Conservation (phyloP, 768 basidiomycete species). For the Mycena epipterygia region DNA sequence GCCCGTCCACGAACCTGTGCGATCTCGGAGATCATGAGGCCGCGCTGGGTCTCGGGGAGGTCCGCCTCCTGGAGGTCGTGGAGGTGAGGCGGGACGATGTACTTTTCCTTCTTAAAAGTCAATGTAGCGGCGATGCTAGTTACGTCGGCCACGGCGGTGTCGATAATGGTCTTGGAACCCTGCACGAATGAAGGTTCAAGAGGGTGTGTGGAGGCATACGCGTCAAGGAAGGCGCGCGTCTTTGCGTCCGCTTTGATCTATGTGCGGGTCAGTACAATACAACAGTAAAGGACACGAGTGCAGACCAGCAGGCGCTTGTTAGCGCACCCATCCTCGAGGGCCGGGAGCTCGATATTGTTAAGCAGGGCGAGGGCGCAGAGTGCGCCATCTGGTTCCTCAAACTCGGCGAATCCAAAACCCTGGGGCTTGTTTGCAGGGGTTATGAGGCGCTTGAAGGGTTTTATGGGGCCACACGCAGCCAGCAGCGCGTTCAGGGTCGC, state of each 20-base stretch:
- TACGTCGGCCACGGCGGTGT: slow-evolving; percentile 78
- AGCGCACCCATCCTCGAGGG: slow-evolving; percentile 64
- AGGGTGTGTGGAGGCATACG: slow-evolving; percentile 65
- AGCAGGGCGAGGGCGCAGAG: slow-evolving; percentile 72
- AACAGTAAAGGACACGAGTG: slow-evolving; percentile 62
- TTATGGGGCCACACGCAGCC: slow-evolving; percentile 88
- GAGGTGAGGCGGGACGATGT: slow-evolving; percentile 94
- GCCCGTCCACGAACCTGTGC: slow-evolving; percentile 96
- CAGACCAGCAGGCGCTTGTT: slow-evolving; percentile 70
- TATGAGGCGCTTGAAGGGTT: slow-evolving; percentile 92
- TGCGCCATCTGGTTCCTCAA: slow-evolving; percentile 93
- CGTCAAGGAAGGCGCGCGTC: slow-evolving; percentile 89
- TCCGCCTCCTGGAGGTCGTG: slow-evolving; percentile 98
- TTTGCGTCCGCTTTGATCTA: slow-evolving; percentile 97
- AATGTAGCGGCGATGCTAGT: slow-evolving; percentile 82
- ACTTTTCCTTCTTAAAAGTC: slow-evolving; percentile 85
- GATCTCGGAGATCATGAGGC: slow-evolving; percentile 95
- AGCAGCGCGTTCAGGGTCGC: slow-evolving; percentile 83
- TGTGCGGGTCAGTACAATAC: slow-evolving; percentile 59
- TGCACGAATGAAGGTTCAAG: slow-evolving; percentile 48
- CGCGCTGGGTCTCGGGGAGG: slow-evolving; percentile 93
- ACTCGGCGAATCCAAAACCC: slow-evolving; percentile 98
- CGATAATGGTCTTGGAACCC: slow-evolving; percentile 74
- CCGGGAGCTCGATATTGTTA: slow-evolving; percentile 65
- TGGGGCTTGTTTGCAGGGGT: slow-evolving; percentile 95